Conservation (phyloP, 805 yeast species). For the Ogataea parapolymorpha region DNA sequence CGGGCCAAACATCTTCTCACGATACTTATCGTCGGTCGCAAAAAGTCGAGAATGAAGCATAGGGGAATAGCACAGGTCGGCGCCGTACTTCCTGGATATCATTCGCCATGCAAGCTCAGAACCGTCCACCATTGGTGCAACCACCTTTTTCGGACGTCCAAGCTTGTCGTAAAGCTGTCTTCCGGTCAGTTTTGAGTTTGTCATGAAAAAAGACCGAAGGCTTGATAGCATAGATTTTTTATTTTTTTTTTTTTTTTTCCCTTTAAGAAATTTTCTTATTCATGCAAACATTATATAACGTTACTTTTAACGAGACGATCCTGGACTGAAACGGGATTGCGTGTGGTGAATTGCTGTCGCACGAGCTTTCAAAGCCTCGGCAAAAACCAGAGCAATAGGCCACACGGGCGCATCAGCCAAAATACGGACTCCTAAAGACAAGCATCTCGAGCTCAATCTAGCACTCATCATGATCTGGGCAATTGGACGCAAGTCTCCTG, state of each 20-base stretch:
- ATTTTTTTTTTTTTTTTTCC: slow-evolving; percentile 3
- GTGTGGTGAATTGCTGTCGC: slow-evolving; percentile 39
- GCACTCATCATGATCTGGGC: slow-evolving; percentile 45
- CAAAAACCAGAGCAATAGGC: slow-evolving; percentile 78
- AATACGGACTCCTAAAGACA: slow-evolving; percentile 70
- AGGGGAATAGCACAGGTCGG: slow-evolving; percentile 91
- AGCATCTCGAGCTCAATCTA: slow-evolving; percentile 51
- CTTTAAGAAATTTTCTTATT: not conserved
- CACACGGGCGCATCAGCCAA: slow-evolving; percentile 84
- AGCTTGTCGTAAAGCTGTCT: slow-evolving; percentile 65
- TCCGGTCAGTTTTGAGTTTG: slow-evolving; percentile 43
- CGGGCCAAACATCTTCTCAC: slow-evolving; percentile 67
- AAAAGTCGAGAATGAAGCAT: slow-evolving; percentile 93
- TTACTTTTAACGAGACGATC: slow-evolving; percentile 6
- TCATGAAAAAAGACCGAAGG: slow-evolving; percentile 6
- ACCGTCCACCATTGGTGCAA: slow-evolving; percentile 99
- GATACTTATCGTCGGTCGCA: slow-evolving; percentile 78
- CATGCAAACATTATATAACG: slow-evolving; percentile 2
- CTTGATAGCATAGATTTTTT: slow-evolving; percentile 1
- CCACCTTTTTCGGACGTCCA: slow-evolving; percentile 76
- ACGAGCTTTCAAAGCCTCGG: slow-evolving; percentile 72
- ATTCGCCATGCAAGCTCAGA: slow-evolving; percentile 95
- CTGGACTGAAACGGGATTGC: slow-evolving; percentile 22
- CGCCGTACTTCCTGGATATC: slow-evolving; percentile 83
- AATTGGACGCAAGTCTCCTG: slow-evolving; percentile 43